Conservation (phyloP, 1,284 basidiomycete genomes). For the Austroboletus sp. region DNA sequence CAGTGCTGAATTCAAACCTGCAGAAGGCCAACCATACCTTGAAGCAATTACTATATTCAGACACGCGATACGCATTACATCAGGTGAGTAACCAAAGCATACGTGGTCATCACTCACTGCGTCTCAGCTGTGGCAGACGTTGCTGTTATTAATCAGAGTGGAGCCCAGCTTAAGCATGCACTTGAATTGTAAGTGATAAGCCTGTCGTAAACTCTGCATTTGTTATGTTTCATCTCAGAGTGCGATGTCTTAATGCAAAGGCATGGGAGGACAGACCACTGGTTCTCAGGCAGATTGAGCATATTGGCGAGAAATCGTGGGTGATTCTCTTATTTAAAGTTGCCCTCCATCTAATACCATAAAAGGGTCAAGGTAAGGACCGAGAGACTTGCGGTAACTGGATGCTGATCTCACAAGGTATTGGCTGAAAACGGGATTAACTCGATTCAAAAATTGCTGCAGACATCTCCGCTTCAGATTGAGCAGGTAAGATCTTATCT, state of each 20-base stretch:
- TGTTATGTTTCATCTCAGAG: slow-evolving; percentile 35
- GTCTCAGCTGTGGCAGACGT: slow-evolving; percentile 66
- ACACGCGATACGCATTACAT: slow-evolving; percentile 59
- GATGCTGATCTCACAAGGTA: slow-evolving; percentile 40
- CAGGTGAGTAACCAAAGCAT: slow-evolving; percentile 40
- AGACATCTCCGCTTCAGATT: slow-evolving; percentile 51
- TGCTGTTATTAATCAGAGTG: slow-evolving; percentile 54
- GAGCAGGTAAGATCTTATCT: slow-evolving; percentile 48
- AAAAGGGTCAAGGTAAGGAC: slow-evolving; percentile 50
- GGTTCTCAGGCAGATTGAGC: slow-evolving; percentile 72
- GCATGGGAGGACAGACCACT: slow-evolving; percentile 80
- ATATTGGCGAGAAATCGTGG: slow-evolving; percentile 81
- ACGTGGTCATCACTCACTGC: slow-evolving; percentile 4
- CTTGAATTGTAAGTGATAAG: slow-evolving; percentile 54
- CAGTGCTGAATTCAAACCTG: slow-evolving; percentile 55
- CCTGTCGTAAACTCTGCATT: slow-evolving; percentile 1
- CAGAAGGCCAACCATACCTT: slow-evolving; percentile 63
- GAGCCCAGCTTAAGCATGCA: slow-evolving; percentile 59
- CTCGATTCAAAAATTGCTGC: slow-evolving; percentile 51
- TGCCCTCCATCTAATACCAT: not conserved
- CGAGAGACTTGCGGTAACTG: not conserved
- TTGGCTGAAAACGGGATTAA: slow-evolving; percentile 66
- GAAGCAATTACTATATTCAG: slow-evolving; percentile 63
- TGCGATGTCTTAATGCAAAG: slow-evolving; percentile 67
- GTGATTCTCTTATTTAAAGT: slow-evolving; percentile 22